Evolutionary conservation across 192 early-diverging fungal genomes (phyloP), one percentile per base, ranked within the genome.

Genomic region (Backusella liffmaniae): DNA sequence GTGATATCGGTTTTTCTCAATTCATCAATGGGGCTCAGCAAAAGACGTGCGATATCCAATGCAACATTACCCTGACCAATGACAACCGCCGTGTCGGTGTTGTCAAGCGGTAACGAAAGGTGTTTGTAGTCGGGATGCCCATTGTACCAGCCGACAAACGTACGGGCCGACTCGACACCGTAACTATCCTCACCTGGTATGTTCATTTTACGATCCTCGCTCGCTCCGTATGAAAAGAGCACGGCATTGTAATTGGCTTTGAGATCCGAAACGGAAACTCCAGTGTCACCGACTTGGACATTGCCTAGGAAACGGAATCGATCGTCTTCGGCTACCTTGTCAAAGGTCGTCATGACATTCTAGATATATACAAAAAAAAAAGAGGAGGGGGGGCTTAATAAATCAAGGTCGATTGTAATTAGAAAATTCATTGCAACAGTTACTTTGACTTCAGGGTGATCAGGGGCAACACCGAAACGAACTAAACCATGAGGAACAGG

Each of bases 391-490:
- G 26, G 26, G 26, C 26, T 26, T 32, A 32, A 32, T 32, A 32
- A 32, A 32, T 32, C 32, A 35, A 35, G n/a, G 35, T 23, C 26
- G 51, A 59, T 18, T 39, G 37, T 39, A 1, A 39, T 39, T 8
- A 10, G 37, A 10, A 12, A 39, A 2, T 39, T 8, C 3, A 39
- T 10, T 32, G 32, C 32, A 32, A 32, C 32, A 32, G 37, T 39
- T 84, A 92, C 94, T 87, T 99, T 99, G 29, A 97, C 98, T 84
- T 98, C 96, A 6, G 94, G 95, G 77, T 99, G 98, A 82, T 98
- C 96, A 5, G 98, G 96, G 26, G 98, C 96, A 16, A 99, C 97
- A 34, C 96, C 98, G 82, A 90, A 99, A 2, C 96, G 89, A 30
- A 96, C 96, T 6, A 98, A 86, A 1, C 98, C 96, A 80, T 93